Conservation (phyloP, 768 basidiomycete genomes). For the Hygrophoropsis aurantiaca region DNA sequence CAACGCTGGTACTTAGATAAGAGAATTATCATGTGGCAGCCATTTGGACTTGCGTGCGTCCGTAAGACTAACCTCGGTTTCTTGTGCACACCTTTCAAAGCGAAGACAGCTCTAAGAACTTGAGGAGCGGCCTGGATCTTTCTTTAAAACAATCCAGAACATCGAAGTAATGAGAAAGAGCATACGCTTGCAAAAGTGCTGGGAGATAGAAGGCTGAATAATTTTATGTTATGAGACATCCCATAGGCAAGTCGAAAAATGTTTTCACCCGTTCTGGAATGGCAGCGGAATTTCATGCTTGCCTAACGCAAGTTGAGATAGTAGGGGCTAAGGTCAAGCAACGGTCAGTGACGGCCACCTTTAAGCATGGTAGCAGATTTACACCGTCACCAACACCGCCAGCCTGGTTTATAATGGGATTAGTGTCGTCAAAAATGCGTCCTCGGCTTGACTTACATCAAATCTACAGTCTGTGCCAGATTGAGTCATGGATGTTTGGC, state of each 20-base stretch:
- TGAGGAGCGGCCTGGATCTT: slow-evolving; percentile 40
- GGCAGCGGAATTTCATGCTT: slow-evolving; percentile 8
- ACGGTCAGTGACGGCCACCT: neutral
- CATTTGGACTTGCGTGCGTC: too few species aligned
- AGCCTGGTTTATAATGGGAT: slow-evolving; percentile 39
- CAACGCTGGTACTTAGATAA: too few species aligned
- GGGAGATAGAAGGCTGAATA: slow-evolving; percentile 31
- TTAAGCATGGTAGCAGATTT: slow-evolving; percentile 10
- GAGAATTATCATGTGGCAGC: too few species aligned
- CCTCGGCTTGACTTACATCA: slow-evolving; percentile 40
- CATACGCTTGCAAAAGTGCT: slow-evolving; percentile 18
- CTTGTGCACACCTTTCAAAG: slow-evolving; percentile 35
- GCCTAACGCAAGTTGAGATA: slow-evolving; percentile 3
- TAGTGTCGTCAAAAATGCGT: slow-evolving; percentile 34
- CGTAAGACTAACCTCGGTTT: too few species aligned
- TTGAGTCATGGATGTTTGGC: slow-evolving; percentile 24
- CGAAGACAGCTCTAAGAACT: slow-evolving; percentile 45
- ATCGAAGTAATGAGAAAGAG: neutral
- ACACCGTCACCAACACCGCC: slow-evolving; percentile 40
- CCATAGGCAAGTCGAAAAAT: neutral
- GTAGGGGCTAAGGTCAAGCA: slow-evolving; percentile 10
- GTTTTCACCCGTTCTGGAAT: slow-evolving; percentile 19
- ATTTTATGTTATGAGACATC: neutral
- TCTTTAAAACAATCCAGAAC: slow-evolving; percentile 13
- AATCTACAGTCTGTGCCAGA: slow-evolving; percentile 30